Conservation (phyloP, 2,329 filamentous ascomycete genomes). For the Fusarium sp. region DNA sequence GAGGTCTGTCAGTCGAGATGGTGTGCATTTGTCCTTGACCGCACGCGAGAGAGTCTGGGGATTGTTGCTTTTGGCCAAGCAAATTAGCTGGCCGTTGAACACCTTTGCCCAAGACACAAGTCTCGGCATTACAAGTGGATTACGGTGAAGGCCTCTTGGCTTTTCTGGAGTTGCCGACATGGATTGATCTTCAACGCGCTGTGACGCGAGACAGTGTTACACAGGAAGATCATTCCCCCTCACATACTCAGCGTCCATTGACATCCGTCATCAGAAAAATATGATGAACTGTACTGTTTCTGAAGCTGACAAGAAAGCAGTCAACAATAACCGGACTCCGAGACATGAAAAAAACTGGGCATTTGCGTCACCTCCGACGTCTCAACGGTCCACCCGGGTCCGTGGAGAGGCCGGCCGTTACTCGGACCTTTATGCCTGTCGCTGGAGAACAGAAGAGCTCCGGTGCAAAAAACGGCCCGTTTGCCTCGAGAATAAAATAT, state of each 20-base stretch:
- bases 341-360: constrained; percentile 10
- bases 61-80: background rate
- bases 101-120: background rate
- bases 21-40: background rate
- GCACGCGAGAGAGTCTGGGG: background rate
- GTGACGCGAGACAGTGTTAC: constrained; percentile 1
- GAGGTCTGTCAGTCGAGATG: background rate
- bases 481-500: constrained; percentile 24
- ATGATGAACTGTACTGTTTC: background rate
- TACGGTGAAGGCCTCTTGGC: background rate
- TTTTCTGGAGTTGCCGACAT: background rate
- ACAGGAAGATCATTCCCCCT: background rate
- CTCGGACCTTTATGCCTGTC: constrained; percentile 41
- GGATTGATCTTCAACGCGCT: constrained; percentile 10
- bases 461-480: constrained; percentile 32
- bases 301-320: background rate
- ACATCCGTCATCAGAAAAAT: background rate
- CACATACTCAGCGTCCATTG: background rate
- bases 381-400: constrained; percentile 29
- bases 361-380: constrained; percentile 29
- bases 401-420: constrained; percentile 39
- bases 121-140: constrained; percentile 6
- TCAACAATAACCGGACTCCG: background rate
- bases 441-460: constrained; percentile 31
- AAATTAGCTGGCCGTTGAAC: background rate